Evolutionary conservation across 805 yeast species (phyloP), one percentile per base, ranked within the genome.

Genomic region (Barnettozyma wickerhamii): DNA sequence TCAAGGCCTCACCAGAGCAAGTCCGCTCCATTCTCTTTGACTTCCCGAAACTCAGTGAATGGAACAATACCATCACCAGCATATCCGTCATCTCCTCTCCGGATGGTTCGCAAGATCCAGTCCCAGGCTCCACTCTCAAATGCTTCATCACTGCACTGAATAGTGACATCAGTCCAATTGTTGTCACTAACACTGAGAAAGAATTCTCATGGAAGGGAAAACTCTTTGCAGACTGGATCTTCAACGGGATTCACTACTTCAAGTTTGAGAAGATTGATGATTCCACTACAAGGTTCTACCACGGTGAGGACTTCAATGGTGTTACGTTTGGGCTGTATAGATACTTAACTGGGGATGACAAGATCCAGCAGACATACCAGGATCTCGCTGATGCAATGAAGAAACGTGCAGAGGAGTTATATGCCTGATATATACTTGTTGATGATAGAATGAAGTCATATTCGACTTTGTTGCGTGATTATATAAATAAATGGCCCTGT

Each of bases 191-290:
- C n/a, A n/a, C 19, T 10, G 34, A 35, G 5, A 17, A 7, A 7
- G 40, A 41, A 14, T 34, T 41, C 14, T 33, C 45, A 5, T 41
- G 45, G 45, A 24, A 29, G 12, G 45, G 45, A 13, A 7, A 9
- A 4, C 9, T 41, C 4, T 19, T 15, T 7, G 6, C 35, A 9
- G 24, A 30, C 10, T 29, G n/a, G n/a, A 10, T 34, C 10, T 37
- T 41, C 27, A 10, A 10, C 5, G 41, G 45, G 10, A 14, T n/a
- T 23, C 45, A 37, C 18, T 37, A 37, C 32, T 41, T 41, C 35
- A 37, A 28, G 15, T 37, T 37, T 26, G 38, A 41, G 17, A 29
- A 37, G 10, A 23, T 29, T 33, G 38, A 34, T 30, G 38, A 33
- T 3, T 14, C 17, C 5, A 30, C 35, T 7, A 33, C 38, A 4